Evolutionary conservation across 352 stramenopile species (phyloP), one percentile per base, ranked within the genome.

Genomic region (Globisporangium apiculatum): DNA sequence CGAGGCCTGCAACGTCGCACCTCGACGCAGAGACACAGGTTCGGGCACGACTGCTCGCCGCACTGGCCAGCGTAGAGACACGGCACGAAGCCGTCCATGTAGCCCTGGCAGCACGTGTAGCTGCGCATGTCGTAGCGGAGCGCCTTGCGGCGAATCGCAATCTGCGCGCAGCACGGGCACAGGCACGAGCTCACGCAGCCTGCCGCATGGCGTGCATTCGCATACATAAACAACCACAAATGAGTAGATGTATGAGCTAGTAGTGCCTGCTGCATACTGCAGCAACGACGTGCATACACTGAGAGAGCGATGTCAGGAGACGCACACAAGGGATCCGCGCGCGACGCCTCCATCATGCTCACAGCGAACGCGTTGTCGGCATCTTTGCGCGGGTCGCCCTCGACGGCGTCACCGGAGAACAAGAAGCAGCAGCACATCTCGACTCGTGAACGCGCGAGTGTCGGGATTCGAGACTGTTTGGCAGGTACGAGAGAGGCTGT

Each of bases 81-180:
- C 43, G 84, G 94, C 58, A 95, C 89, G 24, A 94, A 76, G 57
- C 82, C 79, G 51, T 94, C 86, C 72, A 97, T 95, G 69, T 97
- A 97, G 9, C 89, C 87, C 70, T 98, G 91, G 68, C 91, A 98
- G 71, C 90, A 97, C 50, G 67, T 75, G 71, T 98, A 98, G 50
- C 97, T 95, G 52, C 61, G 76, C 93, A 96, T 97, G 61, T 96
- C 91, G 24, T 83, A 79, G 66, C 96, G 92, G 7, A 98, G 71
- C 40, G 78, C 91, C 81, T 92, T 97, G 64, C 93, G 79, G 7
- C 93, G 83, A 63, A 98, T 91, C 59, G 91, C 70, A 48, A 96
- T 84, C 64, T 97, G 89, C 56, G 81, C 87, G 67, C 90, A 97
- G 61, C 83, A 95, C 17, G 83, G 86, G 43, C 89, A 97, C 14